phyloP scores from a whole-genome alignment of 192 early-diverging fungal genomes.

The Lobulomyces angularis region DNA sequence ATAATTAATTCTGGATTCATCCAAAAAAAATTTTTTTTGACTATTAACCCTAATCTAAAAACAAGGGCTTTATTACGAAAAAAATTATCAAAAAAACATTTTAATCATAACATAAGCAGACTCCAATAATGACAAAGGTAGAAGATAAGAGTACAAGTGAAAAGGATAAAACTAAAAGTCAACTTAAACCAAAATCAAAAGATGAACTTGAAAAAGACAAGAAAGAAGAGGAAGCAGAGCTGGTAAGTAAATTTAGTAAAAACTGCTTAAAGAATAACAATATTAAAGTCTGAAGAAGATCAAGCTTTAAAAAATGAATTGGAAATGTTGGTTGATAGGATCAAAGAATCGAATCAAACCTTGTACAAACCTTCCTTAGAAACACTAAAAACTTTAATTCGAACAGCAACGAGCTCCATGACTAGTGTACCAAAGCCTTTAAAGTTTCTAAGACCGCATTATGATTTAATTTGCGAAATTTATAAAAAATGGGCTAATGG shows the following conservation, averaged over 20 bases:
- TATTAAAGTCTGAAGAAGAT: constrained; percentile 87
- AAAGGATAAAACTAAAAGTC: no score
- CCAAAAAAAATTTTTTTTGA: no score
- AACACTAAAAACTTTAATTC: constrained; percentile 74
- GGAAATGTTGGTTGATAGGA: constrained; percentile 84
- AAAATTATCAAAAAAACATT: no score
- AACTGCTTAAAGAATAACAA: neutral
- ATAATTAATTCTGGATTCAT: no score
- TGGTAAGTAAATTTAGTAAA: constrained; percentile 14
- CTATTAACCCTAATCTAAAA: no score
- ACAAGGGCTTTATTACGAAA: no score
- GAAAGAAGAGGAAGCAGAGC: constrained; percentile 26
- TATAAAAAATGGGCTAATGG: constrained; percentile 62
- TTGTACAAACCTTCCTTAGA: constrained; percentile 82
- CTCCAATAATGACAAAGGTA: no score
- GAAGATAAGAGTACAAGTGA: no score
- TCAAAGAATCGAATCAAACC: constrained; percentile 62
- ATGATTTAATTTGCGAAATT: constrained; percentile 51
- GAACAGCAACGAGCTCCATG: constrained; percentile 94
- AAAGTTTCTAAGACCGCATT: constrained; percentile 87
- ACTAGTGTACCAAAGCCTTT: constrained; percentile 98
- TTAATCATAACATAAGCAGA: no score
- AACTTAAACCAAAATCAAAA: no score
- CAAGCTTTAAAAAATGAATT: constrained; percentile 82
- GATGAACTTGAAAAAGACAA: constrained; percentile 10